Evolutionary conservation across 352 stramenopile genomes (phyloP), one percentile per base, ranked within the genome.

Genomic region (Pythium sukuiense): DNA sequence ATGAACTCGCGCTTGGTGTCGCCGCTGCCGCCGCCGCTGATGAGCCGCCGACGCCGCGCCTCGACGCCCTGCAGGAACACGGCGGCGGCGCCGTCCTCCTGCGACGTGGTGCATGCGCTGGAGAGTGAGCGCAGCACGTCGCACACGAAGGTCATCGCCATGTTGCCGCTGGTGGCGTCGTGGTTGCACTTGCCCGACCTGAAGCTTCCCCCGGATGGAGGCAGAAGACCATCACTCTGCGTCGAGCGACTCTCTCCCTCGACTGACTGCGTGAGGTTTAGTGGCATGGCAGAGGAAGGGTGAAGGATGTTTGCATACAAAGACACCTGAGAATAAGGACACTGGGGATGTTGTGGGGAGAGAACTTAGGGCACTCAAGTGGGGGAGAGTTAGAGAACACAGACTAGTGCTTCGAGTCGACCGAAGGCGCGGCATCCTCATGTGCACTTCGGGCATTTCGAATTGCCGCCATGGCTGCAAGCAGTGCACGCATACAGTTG

Each of bases 91-190:
- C 64, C 71, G 45, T 61, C 67, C n/a, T 76, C 72, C 54, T 56
- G 52, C 59, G 67, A 67, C 39, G 76, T 67, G 53, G 67, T 61
- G 49, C 67, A 73, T 2, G 67, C 53, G 26, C 18, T 39, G 27
- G 63, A 59, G 52, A 73, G 60, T 8, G 70, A 46, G 43, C 59
- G 59, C 18, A 73, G 61, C 55, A 66, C 61, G 48, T 73, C 67
- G 53, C 67, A 73, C 55, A 70, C 37, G 46, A 65, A 61, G 11
- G 55, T 52, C 54, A 72, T 49, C 45, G 63, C 63, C 61, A 68
- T 69, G 16, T 14, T 32, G 26, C 18, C 52, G n/a, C 43, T 69
- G 16, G 6, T 32, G 26, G n/a, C 52, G n/a, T 26, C 30, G n/a
- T 45, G 35, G 46, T 53, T 37, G 61, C 32, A 33, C 18, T 43